A percentile compares a stretch with the other conserved stretches of the same genome.
These are phyloP conservation scores for Phytophthora idaei DNA, from an alignment of 352 stramenopile genomes.

Conservation along the genomic window DNA sequence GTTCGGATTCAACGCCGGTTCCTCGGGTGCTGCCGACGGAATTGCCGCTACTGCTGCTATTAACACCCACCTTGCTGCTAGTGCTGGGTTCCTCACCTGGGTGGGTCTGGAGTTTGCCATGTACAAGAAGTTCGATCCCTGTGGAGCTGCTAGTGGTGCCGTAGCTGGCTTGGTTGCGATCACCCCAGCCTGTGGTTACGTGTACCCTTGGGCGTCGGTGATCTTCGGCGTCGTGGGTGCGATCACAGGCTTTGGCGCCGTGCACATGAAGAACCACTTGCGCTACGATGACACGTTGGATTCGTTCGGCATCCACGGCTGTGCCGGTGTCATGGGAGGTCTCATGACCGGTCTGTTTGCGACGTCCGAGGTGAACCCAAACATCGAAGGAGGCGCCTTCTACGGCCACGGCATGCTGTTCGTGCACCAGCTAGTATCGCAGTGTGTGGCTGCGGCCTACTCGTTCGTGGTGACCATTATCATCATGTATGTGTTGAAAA, in stretches of 20 bases:
- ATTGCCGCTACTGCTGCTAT: slow-evolving; percentile 75
- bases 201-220: slow-evolving; percentile 69
- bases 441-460: slow-evolving; percentile 62
- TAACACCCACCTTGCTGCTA: slow-evolving; percentile 69
- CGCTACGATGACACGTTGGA: slow-evolving; percentile 85
- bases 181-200: slow-evolving; percentile 74
- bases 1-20: slow-evolving; percentile 87
- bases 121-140: slow-evolving; percentile 65
- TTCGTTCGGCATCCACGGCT: slow-evolving; percentile 76
- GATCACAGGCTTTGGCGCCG: slow-evolving; percentile 48
- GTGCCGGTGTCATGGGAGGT: slow-evolving; percentile 62
- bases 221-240: slow-evolving; percentile 78
- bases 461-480: slow-evolving; percentile 73
- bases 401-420: slow-evolving; percentile 57
- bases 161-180: slow-evolving; percentile 74
- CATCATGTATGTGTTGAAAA: slow-evolving; percentile 73
- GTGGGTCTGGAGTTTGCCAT: slow-evolving; percentile 58
- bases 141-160: slow-evolving; percentile 60
- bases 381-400: slow-evolving; percentile 57
- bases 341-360: slow-evolving; percentile 78
- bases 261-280: slow-evolving; percentile 71
- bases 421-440: slow-evolving; percentile 57
- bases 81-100: slow-evolving; percentile 74
- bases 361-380: slow-evolving; percentile 57
- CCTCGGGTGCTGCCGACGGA: slow-evolving; percentile 55